Conservation (phyloP, 768 basidiomycete genomes). For the Termitomyces sp. region DNA sequence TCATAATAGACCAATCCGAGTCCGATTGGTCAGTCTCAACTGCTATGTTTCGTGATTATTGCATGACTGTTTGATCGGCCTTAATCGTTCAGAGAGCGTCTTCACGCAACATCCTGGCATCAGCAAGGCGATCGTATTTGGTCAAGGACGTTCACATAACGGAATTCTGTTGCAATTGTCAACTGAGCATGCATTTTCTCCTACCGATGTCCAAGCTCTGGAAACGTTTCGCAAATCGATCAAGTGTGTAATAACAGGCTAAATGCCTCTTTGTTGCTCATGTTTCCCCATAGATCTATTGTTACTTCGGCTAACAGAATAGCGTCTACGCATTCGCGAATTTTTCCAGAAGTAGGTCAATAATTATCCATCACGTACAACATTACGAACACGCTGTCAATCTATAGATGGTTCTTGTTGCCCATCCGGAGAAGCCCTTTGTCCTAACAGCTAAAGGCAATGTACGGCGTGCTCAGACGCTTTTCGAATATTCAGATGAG, state of each 20-base stretch:
- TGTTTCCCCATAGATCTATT: slow-evolving; percentile 28
- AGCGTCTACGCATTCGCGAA: slow-evolving; percentile 41
- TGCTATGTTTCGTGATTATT: not conserved
- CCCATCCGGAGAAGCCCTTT: slow-evolving; percentile 37
- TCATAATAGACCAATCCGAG: slow-evolving; percentile 8
- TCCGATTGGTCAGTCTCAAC: slow-evolving; percentile 3
- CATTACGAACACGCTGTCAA: not conserved
- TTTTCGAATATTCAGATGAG: slow-evolving; percentile 36
- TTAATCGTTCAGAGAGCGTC: not conserved
- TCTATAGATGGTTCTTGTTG: slow-evolving; percentile 39
- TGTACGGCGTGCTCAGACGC: slow-evolving; percentile 31
- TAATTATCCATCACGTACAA: not conserved
- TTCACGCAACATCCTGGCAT: not conserved
- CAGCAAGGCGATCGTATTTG: slow-evolving; percentile 4
- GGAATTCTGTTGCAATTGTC: slow-evolving; percentile 4
- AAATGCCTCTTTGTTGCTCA: not conserved
- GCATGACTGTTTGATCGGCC: not conserved
- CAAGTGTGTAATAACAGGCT: not conserved
- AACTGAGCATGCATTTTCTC: not conserved
- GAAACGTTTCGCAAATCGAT: slow-evolving; percentile 1
- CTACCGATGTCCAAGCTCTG: not conserved
- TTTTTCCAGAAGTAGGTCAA: slow-evolving; percentile 40
- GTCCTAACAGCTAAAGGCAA: slow-evolving; percentile 39
- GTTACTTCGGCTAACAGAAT: slow-evolving; percentile 35
- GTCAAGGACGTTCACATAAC: not conserved